phyloP scores from a whole-genome alignment of 345 rosid genomes.

The Pistacia vera region DNA sequence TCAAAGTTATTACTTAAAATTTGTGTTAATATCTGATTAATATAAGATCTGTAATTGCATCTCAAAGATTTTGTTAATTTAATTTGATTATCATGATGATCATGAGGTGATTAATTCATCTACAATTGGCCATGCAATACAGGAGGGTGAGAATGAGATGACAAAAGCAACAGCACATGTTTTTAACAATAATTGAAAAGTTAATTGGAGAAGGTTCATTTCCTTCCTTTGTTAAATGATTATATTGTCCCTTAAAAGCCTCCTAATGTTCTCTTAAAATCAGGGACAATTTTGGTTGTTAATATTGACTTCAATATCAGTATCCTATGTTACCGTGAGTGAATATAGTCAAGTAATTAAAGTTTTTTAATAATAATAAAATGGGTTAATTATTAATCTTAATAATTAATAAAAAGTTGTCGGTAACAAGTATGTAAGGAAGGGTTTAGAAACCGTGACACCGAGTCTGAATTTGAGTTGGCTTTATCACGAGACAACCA shows the following conservation, averaged over 20 bases:
- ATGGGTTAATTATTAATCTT: too few species aligned
- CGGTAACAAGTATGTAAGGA: too few species aligned
- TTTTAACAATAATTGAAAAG: background rate
- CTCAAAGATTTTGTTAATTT: too few species aligned
- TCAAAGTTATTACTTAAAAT: too few species aligned
- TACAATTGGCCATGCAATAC: background rate
- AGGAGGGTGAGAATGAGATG: background rate
- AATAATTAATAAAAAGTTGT: too few species aligned
- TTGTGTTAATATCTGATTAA: background rate
- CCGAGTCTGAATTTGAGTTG: too few species aligned
- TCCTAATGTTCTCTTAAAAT: background rate
- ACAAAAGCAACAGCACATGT: background rate
- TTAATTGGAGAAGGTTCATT: background rate
- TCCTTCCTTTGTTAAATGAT: background rate
- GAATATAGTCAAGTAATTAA: too few species aligned
- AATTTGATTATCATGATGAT: background rate
- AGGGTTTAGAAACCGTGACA: too few species aligned
- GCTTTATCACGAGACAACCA: constrained; percentile 14
- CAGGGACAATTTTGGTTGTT: background rate
- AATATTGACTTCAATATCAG: too few species aligned
- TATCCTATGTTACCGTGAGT: too few species aligned
- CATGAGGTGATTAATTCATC: too few species aligned
- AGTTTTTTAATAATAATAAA: too few species aligned
- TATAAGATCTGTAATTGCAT: background rate
- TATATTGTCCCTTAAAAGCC: background rate